Evolutionary conservation across 2,329 filamentous ascomycete genomes (phyloP).

Genomic region (Geosmithia flava): DNA sequence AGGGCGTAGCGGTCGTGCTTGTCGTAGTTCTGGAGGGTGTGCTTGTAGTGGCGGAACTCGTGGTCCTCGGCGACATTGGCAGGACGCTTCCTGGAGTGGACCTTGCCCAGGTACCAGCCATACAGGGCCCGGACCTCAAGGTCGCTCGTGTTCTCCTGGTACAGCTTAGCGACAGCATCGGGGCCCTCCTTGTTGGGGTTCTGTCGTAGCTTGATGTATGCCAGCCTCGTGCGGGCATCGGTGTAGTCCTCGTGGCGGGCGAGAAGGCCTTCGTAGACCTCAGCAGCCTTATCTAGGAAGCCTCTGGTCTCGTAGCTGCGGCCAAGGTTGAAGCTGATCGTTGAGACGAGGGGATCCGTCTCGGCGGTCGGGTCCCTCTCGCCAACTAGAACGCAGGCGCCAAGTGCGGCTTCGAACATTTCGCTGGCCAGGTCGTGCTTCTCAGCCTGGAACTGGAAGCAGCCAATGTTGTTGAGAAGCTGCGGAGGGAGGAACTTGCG

Average conservation of each 20-base stretch:
- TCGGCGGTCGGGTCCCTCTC: constrained; percentile 67
- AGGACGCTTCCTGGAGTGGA: constrained; percentile 66
- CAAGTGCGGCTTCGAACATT: constrained; percentile 84
- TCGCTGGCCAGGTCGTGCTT: constrained; percentile 70
- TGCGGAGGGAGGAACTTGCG: constrained; percentile 78
- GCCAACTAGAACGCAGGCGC: constrained; percentile 71
- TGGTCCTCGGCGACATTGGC: constrained; percentile 76
- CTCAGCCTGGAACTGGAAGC: constrained; percentile 84
- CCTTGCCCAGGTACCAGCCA: constrained; percentile 86
- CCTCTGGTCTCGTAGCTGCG: constrained; percentile 83
- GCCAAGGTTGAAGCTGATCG: constrained; percentile 92
- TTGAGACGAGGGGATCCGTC: constrained; percentile 84
- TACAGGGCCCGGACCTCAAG: constrained; percentile 87
- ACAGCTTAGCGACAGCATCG: constrained; percentile 73
- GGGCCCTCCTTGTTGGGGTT: constrained; percentile 77
- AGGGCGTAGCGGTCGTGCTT: constrained; percentile 97
- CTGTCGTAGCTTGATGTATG: constrained; percentile 77
- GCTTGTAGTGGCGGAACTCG: constrained; percentile 91
- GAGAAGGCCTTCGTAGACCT: constrained; percentile 78
- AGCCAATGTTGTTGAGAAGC: constrained; percentile 92
- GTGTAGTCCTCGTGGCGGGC: constrained; percentile 84
- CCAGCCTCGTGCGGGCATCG: constrained; percentile 76
- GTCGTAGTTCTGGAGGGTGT: constrained; percentile 85
- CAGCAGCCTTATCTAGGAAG: constrained; percentile 69
- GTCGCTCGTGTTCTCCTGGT: constrained; percentile 72